These are phyloP conservation scores for Pseudonitzschia multistriata DNA, from an alignment of 108 stramenopile genomes.

Conservation along the genomic window DNA sequence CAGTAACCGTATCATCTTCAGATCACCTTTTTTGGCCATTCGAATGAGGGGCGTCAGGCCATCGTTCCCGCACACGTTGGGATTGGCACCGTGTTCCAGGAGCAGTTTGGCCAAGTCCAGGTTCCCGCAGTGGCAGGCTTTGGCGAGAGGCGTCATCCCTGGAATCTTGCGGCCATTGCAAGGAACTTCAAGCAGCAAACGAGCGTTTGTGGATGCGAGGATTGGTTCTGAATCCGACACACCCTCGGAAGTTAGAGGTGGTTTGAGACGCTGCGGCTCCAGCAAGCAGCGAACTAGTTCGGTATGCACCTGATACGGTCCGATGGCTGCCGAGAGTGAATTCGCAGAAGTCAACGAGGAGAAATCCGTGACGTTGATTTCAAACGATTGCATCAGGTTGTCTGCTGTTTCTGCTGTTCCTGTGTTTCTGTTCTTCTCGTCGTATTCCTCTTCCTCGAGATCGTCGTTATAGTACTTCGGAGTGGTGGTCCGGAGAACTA, in stretches of 20 bases:
- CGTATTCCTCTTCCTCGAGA: too few species aligned
- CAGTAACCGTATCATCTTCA: background rate
- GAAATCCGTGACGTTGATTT: background rate
- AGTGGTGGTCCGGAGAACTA: background rate
- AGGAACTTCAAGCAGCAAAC: too few species aligned
- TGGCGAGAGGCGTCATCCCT: background rate
- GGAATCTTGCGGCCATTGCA: background rate
- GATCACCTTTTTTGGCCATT: slow-evolving; percentile 7
- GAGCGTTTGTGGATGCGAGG: too few species aligned
- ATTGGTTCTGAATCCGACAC: too few species aligned
- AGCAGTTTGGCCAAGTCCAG: background rate
- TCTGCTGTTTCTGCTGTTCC: too few species aligned
- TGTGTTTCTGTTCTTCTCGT: too few species aligned
- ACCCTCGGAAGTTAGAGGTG: too few species aligned
- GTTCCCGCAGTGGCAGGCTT: background rate
- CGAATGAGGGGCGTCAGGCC: slow-evolving; percentile 25
- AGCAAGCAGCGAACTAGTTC: background rate
- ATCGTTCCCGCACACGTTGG: slow-evolving; percentile 14
- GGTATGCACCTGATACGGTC: background rate
- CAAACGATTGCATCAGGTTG: too few species aligned
- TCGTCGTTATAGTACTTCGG: background rate
- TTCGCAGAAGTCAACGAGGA: background rate
- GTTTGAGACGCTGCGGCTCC: background rate
- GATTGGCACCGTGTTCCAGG: background rate
- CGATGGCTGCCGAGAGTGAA: background rate